Evolutionary conservation across 768 basidiomycete species (phyloP).

Genomic region (Mycena latifolia): DNA sequence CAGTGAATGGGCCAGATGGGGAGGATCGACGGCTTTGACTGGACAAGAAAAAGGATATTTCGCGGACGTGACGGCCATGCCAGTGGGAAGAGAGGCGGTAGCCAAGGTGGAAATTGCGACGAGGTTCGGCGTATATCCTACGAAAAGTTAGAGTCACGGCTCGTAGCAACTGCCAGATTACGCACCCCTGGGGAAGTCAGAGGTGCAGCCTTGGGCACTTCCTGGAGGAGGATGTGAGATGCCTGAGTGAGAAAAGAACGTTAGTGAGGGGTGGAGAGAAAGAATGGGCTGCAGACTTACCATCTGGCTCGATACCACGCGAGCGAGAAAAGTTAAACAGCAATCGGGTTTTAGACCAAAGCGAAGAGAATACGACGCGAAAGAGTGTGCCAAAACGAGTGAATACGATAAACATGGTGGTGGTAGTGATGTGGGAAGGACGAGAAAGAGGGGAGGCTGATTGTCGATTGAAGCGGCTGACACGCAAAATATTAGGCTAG

Average conservation of each 20-base stretch:
- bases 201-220: no score
- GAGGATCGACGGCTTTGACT: not conserved
- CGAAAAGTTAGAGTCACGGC: not conserved
- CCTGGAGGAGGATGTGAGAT: no score
- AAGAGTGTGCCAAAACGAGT: conserved; percentile 18
- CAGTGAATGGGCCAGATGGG: no score
- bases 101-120: not conserved
- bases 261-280: no score
- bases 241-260: no score
- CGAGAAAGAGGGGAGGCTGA: not conserved
- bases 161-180: no score
- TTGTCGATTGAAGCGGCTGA: not conserved
- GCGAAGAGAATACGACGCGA: conserved; percentile 7
- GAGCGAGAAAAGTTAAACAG: not conserved
- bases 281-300: no score
- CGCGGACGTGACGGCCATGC: not conserved
- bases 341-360: not conserved
- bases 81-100: not conserved
- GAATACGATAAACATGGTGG: conserved; percentile 2
- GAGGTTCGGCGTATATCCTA: not conserved
- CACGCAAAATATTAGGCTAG: no score
- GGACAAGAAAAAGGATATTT: not conserved
- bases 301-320: conserved; percentile 6
- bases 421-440: not conserved
- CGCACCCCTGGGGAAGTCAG: not conserved